phyloP scores from a whole-genome alignment of 805 yeast genomes.

The Groenewaldozyma salmanticensis region DNA sequence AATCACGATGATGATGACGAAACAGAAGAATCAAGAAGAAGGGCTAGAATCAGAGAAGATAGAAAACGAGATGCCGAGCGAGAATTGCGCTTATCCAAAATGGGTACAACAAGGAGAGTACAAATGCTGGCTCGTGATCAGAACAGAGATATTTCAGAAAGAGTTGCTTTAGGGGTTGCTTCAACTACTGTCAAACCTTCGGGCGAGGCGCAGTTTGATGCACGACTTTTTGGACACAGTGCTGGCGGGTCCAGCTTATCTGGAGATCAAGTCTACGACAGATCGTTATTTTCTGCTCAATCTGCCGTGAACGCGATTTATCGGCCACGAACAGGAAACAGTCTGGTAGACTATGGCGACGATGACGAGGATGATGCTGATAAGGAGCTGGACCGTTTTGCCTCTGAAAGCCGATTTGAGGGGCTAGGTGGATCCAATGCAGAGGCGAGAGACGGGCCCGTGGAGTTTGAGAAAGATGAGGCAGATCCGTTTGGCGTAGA shows the following conservation, averaged over 20 bases:
- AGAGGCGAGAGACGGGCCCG: constrained; percentile 31
- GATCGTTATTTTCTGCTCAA: constrained; percentile 46
- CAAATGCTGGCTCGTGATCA: constrained; percentile 34
- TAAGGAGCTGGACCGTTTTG: constrained; percentile 17
- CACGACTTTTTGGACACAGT: constrained; percentile 44
- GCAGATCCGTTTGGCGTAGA: constrained; percentile 17
- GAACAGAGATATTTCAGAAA: constrained; percentile 46
- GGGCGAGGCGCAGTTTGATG: constrained; percentile 44
- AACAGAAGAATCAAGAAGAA: constrained; percentile 23
- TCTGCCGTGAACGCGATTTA: constrained; percentile 43
- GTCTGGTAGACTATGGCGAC: constrained; percentile 18
- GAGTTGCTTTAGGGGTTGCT: constrained; percentile 43
- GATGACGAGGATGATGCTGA: constrained; percentile 22
- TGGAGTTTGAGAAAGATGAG: constrained; percentile 36
- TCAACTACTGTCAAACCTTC: constrained; percentile 25
- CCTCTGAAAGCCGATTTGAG: constrained; percentile 22
- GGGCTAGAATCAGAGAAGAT: constrained; percentile 35
- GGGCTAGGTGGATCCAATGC: constrained; percentile 15
- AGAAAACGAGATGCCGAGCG: constrained; percentile 39
- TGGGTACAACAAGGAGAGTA: constrained; percentile 38
- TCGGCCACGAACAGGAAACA: constrained; percentile 28
- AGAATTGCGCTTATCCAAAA: constrained; percentile 34
- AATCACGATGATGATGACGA: constrained; percentile 9
- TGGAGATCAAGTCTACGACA: constrained; percentile 48
- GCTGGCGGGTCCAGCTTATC: constrained; percentile 21